Evolutionary conservation across 2,329 filamentous ascomycete species (phyloP).

Genomic region (Fusarium sp.): DNA sequence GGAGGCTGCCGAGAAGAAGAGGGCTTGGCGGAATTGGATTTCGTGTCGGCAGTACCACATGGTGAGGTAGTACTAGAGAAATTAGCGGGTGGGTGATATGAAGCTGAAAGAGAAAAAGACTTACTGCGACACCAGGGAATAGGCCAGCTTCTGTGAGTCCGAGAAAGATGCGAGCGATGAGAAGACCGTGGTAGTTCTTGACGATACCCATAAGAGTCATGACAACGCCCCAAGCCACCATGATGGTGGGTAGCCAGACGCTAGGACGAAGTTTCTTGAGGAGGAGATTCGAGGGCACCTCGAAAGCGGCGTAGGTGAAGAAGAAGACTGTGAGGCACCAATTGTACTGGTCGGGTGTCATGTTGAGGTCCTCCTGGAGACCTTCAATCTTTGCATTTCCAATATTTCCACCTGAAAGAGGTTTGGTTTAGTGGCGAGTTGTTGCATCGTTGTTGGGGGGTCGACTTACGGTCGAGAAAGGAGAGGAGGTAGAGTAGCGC

Average conservation of each 20-base stretch:
- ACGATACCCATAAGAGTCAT: constrained; percentile 67
- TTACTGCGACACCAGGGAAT: constrained; percentile 69
- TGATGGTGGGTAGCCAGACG: constrained; percentile 80
- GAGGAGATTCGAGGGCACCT: constrained; percentile 80
- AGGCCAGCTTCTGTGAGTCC: constrained; percentile 75
- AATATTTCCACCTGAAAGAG: constrained; percentile 64
- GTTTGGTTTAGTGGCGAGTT: background rate
- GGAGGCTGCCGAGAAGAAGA: constrained; percentile 86
- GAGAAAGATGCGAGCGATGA: constrained; percentile 65
- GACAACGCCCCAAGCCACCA: constrained; percentile 68
- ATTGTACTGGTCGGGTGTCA: constrained; percentile 77
- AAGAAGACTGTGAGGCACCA: constrained; percentile 79
- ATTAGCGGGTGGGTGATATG: background rate
- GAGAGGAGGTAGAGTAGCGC: constrained; percentile 74
- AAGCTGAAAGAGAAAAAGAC: constrained; percentile 6
- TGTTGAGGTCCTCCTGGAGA: constrained; percentile 61
- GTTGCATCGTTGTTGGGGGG: no score
- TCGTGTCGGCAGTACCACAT: constrained; percentile 70
- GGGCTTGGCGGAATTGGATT: constrained; percentile 67
- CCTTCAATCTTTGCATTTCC: constrained; percentile 75
- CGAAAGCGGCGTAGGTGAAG: constrained; percentile 79
- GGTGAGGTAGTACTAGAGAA: constrained; percentile 60
- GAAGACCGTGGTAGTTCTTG: constrained; percentile 57
- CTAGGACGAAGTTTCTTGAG: constrained; percentile 79
- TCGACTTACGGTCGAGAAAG: constrained; percentile 68